These are phyloP conservation scores for Casuarina cunninghamiana DNA, from an alignment of 306 rosid species.

Conservation along the genomic window DNA sequence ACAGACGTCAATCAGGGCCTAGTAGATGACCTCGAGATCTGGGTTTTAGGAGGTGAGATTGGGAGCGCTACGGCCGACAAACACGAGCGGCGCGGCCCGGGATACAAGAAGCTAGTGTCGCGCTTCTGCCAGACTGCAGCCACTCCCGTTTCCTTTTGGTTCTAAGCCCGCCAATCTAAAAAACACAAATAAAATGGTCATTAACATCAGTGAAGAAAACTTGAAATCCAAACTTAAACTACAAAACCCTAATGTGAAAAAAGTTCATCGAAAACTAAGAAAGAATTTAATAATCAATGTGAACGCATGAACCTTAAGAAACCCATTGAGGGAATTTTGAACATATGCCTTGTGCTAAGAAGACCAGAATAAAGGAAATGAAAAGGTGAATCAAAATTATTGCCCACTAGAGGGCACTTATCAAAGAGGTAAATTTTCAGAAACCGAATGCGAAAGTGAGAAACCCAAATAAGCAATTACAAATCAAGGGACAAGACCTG, in stretches of 20 bases:
- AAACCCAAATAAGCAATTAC: background rate
- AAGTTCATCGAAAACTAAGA: background rate
- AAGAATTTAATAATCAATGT: background rate
- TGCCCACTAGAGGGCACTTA: conserved; percentile 7
- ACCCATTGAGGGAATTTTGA: background rate
- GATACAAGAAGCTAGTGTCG: conserved; percentile 46
- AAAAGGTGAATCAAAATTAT: background rate
- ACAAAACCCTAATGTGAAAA: background rate
- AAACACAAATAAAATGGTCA: conserved; percentile 6
- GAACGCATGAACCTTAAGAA: background rate
- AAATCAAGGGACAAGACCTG: background rate
- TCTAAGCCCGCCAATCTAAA: conserved; percentile 34
- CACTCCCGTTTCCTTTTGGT: conserved; percentile 18
- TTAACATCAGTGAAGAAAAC: background rate
- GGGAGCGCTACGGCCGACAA: conserved; percentile 60
- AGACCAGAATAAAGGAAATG: background rate
- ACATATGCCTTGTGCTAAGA: background rate
- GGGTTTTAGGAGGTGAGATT: conserved; percentile 32
- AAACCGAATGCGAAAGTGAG: background rate
- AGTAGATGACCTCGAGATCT: conserved; percentile 56
- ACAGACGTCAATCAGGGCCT: conserved; percentile 37
- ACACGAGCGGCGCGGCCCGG: conserved; percentile 59
- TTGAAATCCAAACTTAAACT: background rate
- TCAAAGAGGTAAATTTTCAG: background rate
- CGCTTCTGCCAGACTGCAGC: conserved; percentile 39